Evolutionary conservation across 2,329 filamentous ascomycete genomes (phyloP), one percentile per base, ranked within the genome.

Genomic region (Chaetomium olivaceum): DNA sequence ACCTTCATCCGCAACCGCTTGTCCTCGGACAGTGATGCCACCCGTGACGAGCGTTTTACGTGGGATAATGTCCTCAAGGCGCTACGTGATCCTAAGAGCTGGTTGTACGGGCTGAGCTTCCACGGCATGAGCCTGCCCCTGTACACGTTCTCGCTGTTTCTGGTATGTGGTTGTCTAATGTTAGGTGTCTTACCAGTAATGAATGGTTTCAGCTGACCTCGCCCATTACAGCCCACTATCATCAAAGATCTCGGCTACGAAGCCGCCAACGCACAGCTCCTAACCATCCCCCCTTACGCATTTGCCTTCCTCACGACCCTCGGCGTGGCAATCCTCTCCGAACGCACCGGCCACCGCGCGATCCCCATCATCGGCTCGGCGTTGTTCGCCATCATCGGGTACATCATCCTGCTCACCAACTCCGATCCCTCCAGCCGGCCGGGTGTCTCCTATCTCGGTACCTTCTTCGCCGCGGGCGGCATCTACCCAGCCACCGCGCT

Each of bases 21-120:
- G 0, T 85, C 86, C 11, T 82, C 83, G 5, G 89, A 93, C 70
- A 88, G 85, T 68, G 90, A 93, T 72, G 87, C 89, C 0, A 91
- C 87, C 0, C 84, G 87, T 5, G 79, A 88, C 57, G 91, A 94
- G 69, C 73, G 78, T 0, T 93, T 93, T 72, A 84, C 78, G 3
- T 93, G 91, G 91, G 75, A 70, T 0, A 87, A 88, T 23, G 90
- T 93, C 0, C 64, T 76, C 27, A 80, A 85, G 21, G 90, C 90
- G 0, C 75, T 91, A 50, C 85, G 81, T 16, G 89, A 93, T 70
- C 84, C 85, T 1, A 91, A 89, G 73, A 88, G 88, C 72, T 91
- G 87, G 87, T 80, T 93, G 0, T 93, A 93, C 69, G 88, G 89
- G 0, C 74, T 91, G 0, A 85, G 83, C 0, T 92, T 91, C 71